Base-by-base conservation (phyloP, 108 stramenopile genomes). In the Skeletonema costatum region DNA sequence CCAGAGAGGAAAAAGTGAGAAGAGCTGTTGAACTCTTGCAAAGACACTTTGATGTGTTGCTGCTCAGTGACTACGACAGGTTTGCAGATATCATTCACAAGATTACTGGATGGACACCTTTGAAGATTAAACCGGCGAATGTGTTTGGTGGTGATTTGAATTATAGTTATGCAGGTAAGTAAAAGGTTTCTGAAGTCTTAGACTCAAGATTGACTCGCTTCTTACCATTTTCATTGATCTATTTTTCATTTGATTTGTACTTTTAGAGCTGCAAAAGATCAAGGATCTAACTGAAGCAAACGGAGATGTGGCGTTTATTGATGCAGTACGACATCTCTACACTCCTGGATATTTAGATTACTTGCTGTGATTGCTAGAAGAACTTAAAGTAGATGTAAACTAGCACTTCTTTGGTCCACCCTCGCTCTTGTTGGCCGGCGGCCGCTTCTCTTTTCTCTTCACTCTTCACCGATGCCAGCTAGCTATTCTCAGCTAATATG, bases 301-400 rank as follows among this genome's bases (percentile, higher is more conserved):
- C 60, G 82, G 82, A n/a, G 82, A 77, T 62, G 82, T 83, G 11
- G 31, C 64, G 59, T 83, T 83, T 70, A 74, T 83, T 60, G 82
- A 83, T 74, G 82, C 82, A 41, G 82, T 83, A 58, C 77, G 39
- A 30, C 82, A 83, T 70, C 31, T 83, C 19, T 83, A 83, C 62
- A 70, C 77, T 48, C 44, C 44, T 46, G 82, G 82, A 4, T 60
- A 76, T 56, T 39, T 83, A 60, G 71, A 76, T 44, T 83, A 83
- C 53, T 51, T 82, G 59, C 30, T 75, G 59, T 19, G 38, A 41
- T 41, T 41, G 10, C 39, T 41, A 12, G 8, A 35, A 12, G 8
- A 35, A 35, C 1, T 35, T 35, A 5, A 1, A 39, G 38, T 39
- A 12, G 39, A 41, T 41, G 39, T 41, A 41, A 35, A 35, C 4